Evolutionary conservation across 2,329 filamentous ascomycete genomes (phyloP), one percentile per base, ranked within the genome.

Genomic region (Hymenoscyphus occultus): DNA sequence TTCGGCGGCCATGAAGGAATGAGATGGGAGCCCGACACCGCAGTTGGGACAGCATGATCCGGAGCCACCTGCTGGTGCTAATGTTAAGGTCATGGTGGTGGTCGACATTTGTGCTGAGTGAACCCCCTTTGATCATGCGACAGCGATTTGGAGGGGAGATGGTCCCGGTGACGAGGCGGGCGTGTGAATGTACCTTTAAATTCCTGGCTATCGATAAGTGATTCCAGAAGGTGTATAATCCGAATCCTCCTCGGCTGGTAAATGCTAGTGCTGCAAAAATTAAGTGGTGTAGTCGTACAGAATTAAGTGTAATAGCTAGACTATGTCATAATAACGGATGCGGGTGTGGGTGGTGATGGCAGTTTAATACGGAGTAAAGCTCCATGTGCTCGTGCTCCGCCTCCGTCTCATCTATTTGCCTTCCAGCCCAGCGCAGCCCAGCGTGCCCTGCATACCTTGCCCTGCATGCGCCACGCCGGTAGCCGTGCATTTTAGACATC

Each of bases 71-170:
- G 66, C 61, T 42, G 64, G 68, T 39, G 72, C 62, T 68, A 74
- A 70, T 35, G 73, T 72, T 39, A 74, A 64, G 32, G 73, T 74
- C 66, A 75, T 71, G 64, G 74, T 75, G 64, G 74, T 75, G 39
- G 71, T 70, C 56, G 74, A 74, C 73, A 75, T 74, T 51, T 66
- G 64, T 56, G 56, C 48, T 51, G 35, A 59, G 56, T 57, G 59
- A 59, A 39, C 64, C 60, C 60, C 45, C 22, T 51, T 59, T 64
- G 65, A 54, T 71, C 66, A 71, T 64, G 56, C 59, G 69, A 69
- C 68, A 22, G 45, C 45, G 19, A 22, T 51, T 3, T 9, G n/a
- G 22, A 19, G 45, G 45, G 22, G 45, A 19, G 7, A 22, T 6
- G 45, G 19, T n/a, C n/a, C 45, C 19, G 45, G 45, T 51, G 45